Evolutionary conservation across 2,329 filamentous ascomycete species (phyloP).

Genomic region (Botrytis cinerea): DNA sequence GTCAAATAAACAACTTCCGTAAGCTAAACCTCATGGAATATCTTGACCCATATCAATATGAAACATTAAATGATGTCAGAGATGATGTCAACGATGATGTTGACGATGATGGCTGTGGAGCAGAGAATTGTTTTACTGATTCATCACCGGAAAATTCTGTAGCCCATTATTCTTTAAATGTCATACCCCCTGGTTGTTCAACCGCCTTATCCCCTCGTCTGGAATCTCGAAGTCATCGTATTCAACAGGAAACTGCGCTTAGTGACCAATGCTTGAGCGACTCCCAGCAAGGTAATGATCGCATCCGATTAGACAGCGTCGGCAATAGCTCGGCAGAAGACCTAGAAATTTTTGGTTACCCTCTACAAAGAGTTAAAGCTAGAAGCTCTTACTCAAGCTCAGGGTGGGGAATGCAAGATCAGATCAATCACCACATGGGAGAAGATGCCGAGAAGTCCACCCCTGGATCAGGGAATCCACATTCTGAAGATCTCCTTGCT

Average conservation of each 20-base stretch:
- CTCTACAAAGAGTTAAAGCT: background rate
- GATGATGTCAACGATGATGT: too few species aligned
- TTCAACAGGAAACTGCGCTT: too few species aligned
- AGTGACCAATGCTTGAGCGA: background rate
- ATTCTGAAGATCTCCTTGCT: background rate
- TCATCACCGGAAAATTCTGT: background rate
- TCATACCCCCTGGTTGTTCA: background rate
- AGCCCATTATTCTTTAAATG: too few species aligned
- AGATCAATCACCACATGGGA: background rate
- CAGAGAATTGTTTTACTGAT: background rate
- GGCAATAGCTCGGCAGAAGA: background rate
- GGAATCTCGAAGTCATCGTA: accelerated
- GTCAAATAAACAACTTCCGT: too few species aligned
- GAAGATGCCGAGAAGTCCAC: background rate
- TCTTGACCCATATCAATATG: too few species aligned
- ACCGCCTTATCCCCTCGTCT: background rate
- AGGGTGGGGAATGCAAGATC: background rate
- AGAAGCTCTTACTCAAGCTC: background rate
- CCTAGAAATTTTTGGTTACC: background rate
- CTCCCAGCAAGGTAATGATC: background rate
- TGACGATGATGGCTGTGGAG: background rate
- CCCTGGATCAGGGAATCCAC: too few species aligned
- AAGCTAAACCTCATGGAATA: too few species aligned
- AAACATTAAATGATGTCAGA: background rate
- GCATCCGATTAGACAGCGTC: background rate